Conservation (phyloP, 2,329 filamentous ascomycete species). For the Neofusicoccum sp. region DNA sequence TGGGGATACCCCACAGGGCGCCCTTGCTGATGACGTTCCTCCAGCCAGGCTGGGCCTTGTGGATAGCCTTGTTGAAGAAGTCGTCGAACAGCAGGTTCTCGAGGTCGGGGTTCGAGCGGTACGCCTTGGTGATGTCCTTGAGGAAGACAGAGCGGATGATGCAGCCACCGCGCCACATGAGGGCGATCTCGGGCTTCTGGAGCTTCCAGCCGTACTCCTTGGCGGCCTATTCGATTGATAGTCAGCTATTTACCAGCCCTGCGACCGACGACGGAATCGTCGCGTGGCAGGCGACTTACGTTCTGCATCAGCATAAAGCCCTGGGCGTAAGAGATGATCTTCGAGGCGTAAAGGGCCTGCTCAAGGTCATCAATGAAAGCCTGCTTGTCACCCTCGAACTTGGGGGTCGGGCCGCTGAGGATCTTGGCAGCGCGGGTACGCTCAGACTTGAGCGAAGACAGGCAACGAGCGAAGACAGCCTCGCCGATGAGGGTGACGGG, state of each 20-base stretch:
- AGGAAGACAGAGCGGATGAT: slow-evolving; percentile 99
- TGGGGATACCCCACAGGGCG: slow-evolving; percentile 91
- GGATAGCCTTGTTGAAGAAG: slow-evolving; percentile 99
- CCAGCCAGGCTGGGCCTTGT: slow-evolving; percentile 73
- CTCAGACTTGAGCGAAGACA: slow-evolving; percentile 93
- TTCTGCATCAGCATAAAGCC: slow-evolving; percentile 99
- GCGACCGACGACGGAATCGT: neutral
- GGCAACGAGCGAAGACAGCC: slow-evolving; percentile 90
- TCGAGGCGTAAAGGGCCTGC: slow-evolving; percentile 97
- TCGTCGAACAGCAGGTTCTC: slow-evolving; percentile 98
- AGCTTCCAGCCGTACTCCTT: slow-evolving; percentile 97
- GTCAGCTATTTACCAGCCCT: slow-evolving; percentile 25
- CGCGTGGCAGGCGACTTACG: slow-evolving; percentile 52
- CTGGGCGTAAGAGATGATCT: slow-evolving; percentile 99
- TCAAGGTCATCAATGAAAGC: slow-evolving; percentile 96
- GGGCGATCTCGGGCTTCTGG: slow-evolving; percentile 98
- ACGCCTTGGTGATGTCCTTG: slow-evolving; percentile 97
- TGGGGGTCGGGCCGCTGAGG: slow-evolving; percentile 73
- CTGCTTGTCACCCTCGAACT: slow-evolving; percentile 86
- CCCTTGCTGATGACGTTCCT: slow-evolving; percentile 77
- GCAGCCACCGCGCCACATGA: slow-evolving; percentile 99
- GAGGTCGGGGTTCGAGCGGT: slow-evolving; percentile 89
- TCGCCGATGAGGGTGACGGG: slow-evolving; percentile 97
- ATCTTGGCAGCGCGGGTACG: slow-evolving; percentile 76
- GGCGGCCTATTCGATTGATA: slow-evolving; percentile 66